Evolutionary conservation across 371 early-diverging fungal genomes (phyloP).

Genomic region (Mycotypha africana): DNA sequence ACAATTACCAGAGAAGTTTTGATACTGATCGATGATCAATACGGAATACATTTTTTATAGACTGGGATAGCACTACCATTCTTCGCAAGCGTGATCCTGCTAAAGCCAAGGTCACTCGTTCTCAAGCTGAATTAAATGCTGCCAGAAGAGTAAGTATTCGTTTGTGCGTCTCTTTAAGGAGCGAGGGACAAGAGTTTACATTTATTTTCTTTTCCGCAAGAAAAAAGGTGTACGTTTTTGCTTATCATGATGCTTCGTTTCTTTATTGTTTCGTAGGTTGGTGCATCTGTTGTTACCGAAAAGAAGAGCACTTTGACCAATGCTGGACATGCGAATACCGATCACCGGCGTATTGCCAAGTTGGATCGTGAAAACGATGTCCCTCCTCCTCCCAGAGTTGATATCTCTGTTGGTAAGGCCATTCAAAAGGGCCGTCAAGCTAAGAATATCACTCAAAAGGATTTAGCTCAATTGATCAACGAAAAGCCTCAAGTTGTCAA

Average conservation of each 20-base stretch:
- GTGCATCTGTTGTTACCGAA: slow-evolving; percentile 66
- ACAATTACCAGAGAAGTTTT: too few relatives aligned
- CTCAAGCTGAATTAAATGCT: slow-evolving; percentile 69
- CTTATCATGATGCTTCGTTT: too few relatives aligned
- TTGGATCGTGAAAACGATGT: slow-evolving; percentile 90
- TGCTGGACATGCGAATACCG: slow-evolving; percentile 67
- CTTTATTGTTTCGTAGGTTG: slow-evolving; percentile 38
- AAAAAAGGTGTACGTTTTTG: too few relatives aligned
- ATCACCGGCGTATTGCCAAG: slow-evolving; percentile 79
- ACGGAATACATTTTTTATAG: slow-evolving; percentile 14
- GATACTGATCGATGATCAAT: too few relatives aligned
- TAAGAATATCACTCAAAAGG: slow-evolving; percentile 85
- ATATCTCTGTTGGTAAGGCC: slow-evolving; percentile 76
- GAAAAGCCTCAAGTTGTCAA: slow-evolving; percentile 80
- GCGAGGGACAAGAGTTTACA: too few relatives aligned
- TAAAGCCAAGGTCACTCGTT: slow-evolving; percentile 61
- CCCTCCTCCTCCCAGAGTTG: slow-evolving; percentile 67
- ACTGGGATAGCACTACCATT: slow-evolving; percentile 76
- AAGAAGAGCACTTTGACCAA: slow-evolving; percentile 56
- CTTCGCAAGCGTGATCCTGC: slow-evolving; percentile 70
- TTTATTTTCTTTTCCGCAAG: too few relatives aligned
- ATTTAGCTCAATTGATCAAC: slow-evolving; percentile 76
- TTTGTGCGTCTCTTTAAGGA: too few relatives aligned
- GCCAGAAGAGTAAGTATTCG: slow-evolving; percentile 63
- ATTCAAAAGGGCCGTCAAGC: slow-evolving; percentile 79